Evolutionary conservation across 306 rosid species (phyloP).

Genomic region (Malus fusca): DNA sequence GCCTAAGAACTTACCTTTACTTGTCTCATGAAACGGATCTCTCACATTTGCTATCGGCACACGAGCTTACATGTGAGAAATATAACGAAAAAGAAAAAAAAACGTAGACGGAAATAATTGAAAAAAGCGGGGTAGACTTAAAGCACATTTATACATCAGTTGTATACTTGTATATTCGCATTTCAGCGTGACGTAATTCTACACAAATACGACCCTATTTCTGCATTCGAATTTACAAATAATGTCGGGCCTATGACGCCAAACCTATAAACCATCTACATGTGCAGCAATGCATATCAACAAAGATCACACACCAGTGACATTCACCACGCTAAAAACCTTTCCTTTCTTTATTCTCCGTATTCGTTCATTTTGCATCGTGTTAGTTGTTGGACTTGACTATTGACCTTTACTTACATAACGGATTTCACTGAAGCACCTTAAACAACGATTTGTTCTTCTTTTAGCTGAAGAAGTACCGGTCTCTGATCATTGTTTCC

Average conservation of each 20-base stretch:
- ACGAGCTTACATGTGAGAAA: neutral
- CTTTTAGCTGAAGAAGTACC: constrained; percentile 61
- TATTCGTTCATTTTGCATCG: constrained; percentile 26
- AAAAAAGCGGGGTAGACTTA: neutral
- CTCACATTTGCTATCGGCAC: too few relatives aligned
- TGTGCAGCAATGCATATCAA: neutral
- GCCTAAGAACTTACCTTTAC: too few relatives aligned
- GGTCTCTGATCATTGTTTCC: constrained; percentile 59
- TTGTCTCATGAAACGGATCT: too few relatives aligned
- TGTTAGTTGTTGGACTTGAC: constrained; percentile 32
- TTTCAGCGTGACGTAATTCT: constrained; percentile 27
- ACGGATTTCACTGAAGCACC: neutral
- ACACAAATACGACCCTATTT: constrained; percentile 34
- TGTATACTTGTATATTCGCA: constrained; percentile 6
- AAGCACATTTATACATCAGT: neutral
- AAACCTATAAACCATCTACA: constrained; percentile 27
- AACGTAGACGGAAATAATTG: neutral
- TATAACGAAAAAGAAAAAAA: neutral
- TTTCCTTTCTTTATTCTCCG: constrained; percentile 27
- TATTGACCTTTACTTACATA: constrained; percentile 13
- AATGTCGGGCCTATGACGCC: constrained; percentile 25
- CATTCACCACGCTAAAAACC: constrained; percentile 24
- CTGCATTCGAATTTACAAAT: constrained; percentile 44
- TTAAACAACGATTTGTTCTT: constrained; percentile 57
- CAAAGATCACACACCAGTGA: constrained; percentile 19